A percentile compares a stretch with the other conserved stretches of the same genome.
phyloP scores from a whole-genome alignment of 805 yeast genomes.

The Suhomyces kilbournensis region DNA sequence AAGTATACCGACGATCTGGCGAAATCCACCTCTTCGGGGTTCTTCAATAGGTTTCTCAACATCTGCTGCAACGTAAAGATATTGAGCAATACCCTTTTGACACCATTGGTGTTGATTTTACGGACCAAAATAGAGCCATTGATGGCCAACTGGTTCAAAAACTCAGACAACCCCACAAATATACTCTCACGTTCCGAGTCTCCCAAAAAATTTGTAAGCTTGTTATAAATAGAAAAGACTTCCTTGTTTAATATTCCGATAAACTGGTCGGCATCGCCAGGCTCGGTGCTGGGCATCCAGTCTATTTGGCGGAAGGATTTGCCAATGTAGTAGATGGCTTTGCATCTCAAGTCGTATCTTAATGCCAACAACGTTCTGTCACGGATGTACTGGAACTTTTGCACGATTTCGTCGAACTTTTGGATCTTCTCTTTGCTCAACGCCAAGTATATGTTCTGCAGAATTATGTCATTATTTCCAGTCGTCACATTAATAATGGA shows the following conservation, averaged over 20 bases:
- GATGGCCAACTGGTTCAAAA: constrained; percentile 52
- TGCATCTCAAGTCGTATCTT: constrained; percentile 55
- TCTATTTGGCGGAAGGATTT: constrained; percentile 46
- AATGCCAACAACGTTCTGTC: constrained; percentile 45
- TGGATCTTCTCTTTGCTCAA: constrained; percentile 27
- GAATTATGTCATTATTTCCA: constrained; percentile 16
- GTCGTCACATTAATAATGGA: constrained; percentile 12
- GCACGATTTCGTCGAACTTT: constrained; percentile 37
- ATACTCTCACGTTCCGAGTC: constrained; percentile 28
- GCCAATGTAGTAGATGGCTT: constrained; percentile 50
- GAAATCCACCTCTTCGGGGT: constrained; percentile 55
- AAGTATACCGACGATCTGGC: constrained; percentile 52
- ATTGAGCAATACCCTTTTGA: constrained; percentile 56
- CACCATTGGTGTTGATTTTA: constrained; percentile 55
- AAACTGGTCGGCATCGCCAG: constrained; percentile 58
- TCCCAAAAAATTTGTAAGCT: constrained; percentile 33
- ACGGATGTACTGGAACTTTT: constrained; percentile 32
- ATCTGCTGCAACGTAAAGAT: constrained; percentile 67
- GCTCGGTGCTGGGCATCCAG: constrained; percentile 51
- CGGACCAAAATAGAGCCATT: constrained; percentile 49
- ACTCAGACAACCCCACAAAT: constrained; percentile 46
- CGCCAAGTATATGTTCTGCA: constrained; percentile 31
- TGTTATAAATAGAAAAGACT: constrained; percentile 44
- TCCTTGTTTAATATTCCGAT: constrained; percentile 52
- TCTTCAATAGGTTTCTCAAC: constrained; percentile 54